Conservation (phyloP, 306 rosid genomes). For the Castanospermum australe region DNA sequence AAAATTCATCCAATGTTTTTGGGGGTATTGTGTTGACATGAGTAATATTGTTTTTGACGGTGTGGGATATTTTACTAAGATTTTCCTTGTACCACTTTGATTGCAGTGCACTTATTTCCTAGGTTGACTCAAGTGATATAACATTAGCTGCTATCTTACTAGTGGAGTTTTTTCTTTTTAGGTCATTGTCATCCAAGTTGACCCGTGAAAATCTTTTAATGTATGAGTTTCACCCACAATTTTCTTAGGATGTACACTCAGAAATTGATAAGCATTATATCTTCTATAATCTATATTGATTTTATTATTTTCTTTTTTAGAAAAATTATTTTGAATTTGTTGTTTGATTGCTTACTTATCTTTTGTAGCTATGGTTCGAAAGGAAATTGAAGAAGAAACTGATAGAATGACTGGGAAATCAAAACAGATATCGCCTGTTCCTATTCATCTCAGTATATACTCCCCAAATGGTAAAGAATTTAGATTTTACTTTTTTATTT, state of each 20-base stretch:
- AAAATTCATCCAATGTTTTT: not conserved
- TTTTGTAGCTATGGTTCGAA: slow-evolving; percentile 75
- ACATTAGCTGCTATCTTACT: not conserved
- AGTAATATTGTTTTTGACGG: not conserved
- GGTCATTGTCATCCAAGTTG: not conserved
- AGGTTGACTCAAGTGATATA: slow-evolving; percentile 2
- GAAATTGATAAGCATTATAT: too few species aligned
- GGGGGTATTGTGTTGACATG: slow-evolving; percentile 1
- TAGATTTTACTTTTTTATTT: slow-evolving; percentile 12
- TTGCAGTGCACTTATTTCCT: not conserved
- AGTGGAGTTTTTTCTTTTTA: not conserved
- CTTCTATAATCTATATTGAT: too few species aligned
- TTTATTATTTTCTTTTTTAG: too few species aligned
- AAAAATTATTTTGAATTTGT: too few species aligned
- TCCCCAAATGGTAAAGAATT: slow-evolving; percentile 96
- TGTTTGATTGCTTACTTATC: too few species aligned
- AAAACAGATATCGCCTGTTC: slow-evolving; percentile 87
- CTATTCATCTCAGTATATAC: slow-evolving; percentile 97
- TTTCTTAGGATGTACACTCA: too few species aligned
- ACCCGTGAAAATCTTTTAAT: too few species aligned
- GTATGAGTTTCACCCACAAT: too few species aligned
- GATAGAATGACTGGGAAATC: slow-evolving; percentile 86
- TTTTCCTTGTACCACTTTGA: not conserved
- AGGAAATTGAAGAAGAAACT: slow-evolving; percentile 94
- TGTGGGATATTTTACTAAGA: not conserved